phyloP scores from a whole-genome alignment of 176 grass and related monocot species.

The Areca catechu region DNA sequence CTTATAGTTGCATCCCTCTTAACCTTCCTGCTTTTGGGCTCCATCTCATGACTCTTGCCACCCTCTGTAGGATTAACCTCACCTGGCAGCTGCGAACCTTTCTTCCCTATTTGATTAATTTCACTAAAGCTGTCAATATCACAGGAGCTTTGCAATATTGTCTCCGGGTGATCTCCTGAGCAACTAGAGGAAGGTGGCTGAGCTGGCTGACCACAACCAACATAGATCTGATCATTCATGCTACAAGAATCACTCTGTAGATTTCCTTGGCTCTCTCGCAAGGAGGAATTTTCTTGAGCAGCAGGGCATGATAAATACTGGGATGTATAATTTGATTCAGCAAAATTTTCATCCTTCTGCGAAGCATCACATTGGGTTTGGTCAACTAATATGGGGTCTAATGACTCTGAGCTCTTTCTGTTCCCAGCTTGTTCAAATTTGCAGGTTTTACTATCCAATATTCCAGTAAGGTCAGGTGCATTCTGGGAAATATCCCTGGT shows the following conservation, averaged over 20 bases:
- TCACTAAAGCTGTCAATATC: background rate
- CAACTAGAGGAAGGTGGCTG: background rate
- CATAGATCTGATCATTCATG: background rate
- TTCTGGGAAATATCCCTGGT: background rate
- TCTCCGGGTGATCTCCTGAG: background rate
- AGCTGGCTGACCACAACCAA: background rate
- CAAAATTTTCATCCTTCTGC: background rate
- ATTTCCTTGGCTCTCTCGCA: background rate
- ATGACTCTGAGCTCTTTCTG: background rate
- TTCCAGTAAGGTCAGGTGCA: background rate
- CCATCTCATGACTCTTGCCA: slow-evolving; percentile 29
- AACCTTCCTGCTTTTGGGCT: slow-evolving; percentile 34
- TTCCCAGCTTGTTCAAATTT: background rate
- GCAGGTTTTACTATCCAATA: background rate
- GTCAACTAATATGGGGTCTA: background rate
- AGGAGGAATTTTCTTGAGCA: background rate
- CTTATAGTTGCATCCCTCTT: slow-evolving; percentile 84
- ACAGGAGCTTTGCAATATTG: background rate
- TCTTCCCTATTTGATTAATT: slow-evolving; percentile 17
- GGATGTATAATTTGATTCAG: background rate
- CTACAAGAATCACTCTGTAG: background rate
- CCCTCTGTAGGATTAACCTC: slow-evolving; percentile 24
- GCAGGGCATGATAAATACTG: too few relatives aligned
- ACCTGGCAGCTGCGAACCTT: slow-evolving; percentile 28
- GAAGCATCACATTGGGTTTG: background rate